Base-by-base conservation (phyloP, 2,329 filamentous ascomycete genomes). In the Rhexocercosporidium sp. region DNA sequence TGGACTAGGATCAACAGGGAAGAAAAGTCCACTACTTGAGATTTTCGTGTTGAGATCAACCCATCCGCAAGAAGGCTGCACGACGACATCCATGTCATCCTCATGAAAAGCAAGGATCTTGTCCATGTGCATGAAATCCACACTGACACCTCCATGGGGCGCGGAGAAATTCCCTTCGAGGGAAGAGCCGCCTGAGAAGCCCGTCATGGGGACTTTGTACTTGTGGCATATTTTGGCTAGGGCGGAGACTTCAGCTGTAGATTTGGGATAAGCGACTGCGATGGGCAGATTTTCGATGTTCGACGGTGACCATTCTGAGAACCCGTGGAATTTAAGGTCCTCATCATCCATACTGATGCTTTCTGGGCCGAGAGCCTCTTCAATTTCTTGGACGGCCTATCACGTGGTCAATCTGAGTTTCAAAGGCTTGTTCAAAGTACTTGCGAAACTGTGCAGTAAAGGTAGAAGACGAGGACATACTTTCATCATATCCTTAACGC, bases 121-220 rank as follows among this genome's bases (percentile, higher is more conserved):
- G 77, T 97, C 90, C 94, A 97, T 97, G 74, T 87, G 87, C 0
- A 87, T 86, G 77, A 97, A 97, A 76, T 97, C 94, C 59, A 97
- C 90, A 72, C 92, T 62, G 75, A 97, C 87, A 11, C 94, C 94
- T 7, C 93, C 93, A 74, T 90, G 90, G 0, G 93, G 93, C 9
- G 93, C 92, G 0, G 92, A 91, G 78, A 96, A 97, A 77, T 97
- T 95, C 18, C 91, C 94, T 77, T 97, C 94, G 0, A 97, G 82
- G 72, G 91, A 95, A 0, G 92, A 92, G 16, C 94, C 94, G 2
- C 93, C 94, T 1, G 68, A 71, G 76, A 92, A 97, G 0, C 91
- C 90, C 67, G 69, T 96, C 82, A 97, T 91, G 1, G 94, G 94
- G 64, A 97, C 87, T 25, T 85, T 88, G 78, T 93, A 89, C 77